Evolutionary conservation across 2,329 filamentous ascomycete species (phyloP).

Genomic region (Bipolaris bicolor): DNA sequence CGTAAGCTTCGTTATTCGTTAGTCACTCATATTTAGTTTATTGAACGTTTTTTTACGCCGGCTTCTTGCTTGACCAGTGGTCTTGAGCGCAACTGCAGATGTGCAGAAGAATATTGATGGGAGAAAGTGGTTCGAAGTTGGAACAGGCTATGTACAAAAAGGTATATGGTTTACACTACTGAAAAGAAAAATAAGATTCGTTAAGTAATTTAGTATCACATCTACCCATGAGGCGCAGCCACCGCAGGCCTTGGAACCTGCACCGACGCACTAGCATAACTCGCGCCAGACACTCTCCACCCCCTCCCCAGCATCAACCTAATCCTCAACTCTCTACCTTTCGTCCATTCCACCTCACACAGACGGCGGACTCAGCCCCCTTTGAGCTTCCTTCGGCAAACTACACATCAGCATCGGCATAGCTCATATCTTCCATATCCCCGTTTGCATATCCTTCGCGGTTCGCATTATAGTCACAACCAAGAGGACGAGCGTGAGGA

Average conservation of each 20-base stretch:
- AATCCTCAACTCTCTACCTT: conserved; percentile 17
- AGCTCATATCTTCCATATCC: conserved; percentile 41
- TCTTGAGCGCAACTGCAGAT: too few species aligned
- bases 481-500: conserved; percentile 33
- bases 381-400: conserved; percentile 22
- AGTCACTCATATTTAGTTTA: too few species aligned
- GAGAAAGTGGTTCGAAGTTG: not conserved
- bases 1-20: too few species aligned
- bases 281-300: conserved; percentile 29
- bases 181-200: not conserved
- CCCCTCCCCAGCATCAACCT: conserved; percentile 19
- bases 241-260: conserved; percentile 9
- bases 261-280: conserved; percentile 5
- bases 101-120: too few species aligned
- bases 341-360: too few species aligned
- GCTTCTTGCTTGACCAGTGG: too few species aligned
- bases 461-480: conserved; percentile 32
- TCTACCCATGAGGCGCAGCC: conserved; percentile 14
- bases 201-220: conserved; percentile 6
- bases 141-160: not conserved
- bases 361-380: too few species aligned
- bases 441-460: conserved; percentile 18
- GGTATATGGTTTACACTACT: not conserved
- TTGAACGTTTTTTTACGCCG: too few species aligned
- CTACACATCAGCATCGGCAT: conserved; percentile 39